Conservation (phyloP, 164 flowering plant genomes). For the Umbellularia californica region DNA sequence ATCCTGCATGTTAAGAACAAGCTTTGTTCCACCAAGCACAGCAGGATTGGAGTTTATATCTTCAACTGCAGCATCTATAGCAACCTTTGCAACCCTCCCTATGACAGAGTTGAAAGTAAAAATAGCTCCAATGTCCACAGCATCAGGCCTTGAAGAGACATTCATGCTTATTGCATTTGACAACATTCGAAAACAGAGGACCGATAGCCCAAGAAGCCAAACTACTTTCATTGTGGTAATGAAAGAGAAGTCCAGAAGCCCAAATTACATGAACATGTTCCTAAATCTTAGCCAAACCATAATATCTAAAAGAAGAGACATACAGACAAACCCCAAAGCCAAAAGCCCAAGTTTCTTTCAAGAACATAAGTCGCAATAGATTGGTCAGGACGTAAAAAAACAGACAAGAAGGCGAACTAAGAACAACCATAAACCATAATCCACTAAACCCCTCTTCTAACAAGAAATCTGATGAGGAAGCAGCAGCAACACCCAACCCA, state of each 20-base stretch:
- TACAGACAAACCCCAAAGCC: no score
- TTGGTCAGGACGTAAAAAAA: not conserved
- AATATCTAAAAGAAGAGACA: no score
- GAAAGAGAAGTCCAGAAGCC: not conserved
- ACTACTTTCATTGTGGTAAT: conserved; percentile 27
- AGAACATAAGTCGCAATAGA: no score
- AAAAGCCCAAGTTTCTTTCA: no score
- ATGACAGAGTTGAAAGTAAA: conserved; percentile 65
- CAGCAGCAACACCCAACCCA: not conserved
- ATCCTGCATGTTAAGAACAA: conserved; percentile 41
- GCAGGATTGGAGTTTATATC: conserved; percentile 73
- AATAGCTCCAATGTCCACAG: conserved; percentile 73
- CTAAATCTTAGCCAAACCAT: no score
- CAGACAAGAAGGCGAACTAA: not conserved
- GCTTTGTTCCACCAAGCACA: conserved; percentile 59
- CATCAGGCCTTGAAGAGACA: conserved; percentile 56
- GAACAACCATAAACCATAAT: not conserved
- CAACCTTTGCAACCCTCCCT: conserved; percentile 81
- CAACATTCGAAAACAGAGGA: conserved; percentile 24
- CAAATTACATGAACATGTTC: no score
- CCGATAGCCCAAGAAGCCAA: conserved; percentile 22
- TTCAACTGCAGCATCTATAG: conserved; percentile 70
- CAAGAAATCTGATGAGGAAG: not conserved
- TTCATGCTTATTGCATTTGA: conserved; percentile 28
- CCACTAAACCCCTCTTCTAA: not conserved